Evolutionary conservation across 129 eudicot species (phyloP).

Genomic region (Cynara cardunculus): DNA sequence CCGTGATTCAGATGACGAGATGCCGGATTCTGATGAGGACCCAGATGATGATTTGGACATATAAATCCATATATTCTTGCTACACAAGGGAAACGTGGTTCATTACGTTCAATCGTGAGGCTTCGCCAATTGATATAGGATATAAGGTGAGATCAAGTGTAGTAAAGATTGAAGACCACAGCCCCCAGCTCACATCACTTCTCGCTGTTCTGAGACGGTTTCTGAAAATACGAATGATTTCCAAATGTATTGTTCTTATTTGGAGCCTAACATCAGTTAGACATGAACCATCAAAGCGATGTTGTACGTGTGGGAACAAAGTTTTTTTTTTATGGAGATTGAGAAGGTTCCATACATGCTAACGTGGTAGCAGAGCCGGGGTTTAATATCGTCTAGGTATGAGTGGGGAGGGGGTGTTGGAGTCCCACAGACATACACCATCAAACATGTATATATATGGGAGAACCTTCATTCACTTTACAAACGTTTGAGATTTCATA

Average conservation of each 20-base stretch:
- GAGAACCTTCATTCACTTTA: no score
- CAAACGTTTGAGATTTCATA: no score
- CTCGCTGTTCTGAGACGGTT: neutral
- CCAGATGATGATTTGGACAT: conserved; percentile 99
- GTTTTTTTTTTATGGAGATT: neutral
- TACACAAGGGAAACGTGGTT: neutral
- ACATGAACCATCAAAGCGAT: neutral
- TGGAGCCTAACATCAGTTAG: neutral
- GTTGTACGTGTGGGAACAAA: neutral
- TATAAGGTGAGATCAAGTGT: neutral
- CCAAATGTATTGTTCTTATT: neutral
- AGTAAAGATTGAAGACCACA: conserved; percentile 9
- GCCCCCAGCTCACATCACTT: neutral
- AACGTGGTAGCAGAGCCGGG: neutral
- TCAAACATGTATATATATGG: no score
- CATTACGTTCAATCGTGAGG: neutral
- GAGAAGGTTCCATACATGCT: neutral
- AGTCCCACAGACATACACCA: no score
- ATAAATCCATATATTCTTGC: conserved; percentile 17
- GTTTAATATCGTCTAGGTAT: no score
- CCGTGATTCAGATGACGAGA: conserved; percentile 98
- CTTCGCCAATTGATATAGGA: neutral
- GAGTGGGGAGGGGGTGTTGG: no score
- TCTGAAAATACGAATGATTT: neutral
- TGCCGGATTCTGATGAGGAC: conserved; percentile 98